phyloP scores from a whole-genome alignment of 495 filamentous ascomycete species.

The Schizothecium vesticola region DNA sequence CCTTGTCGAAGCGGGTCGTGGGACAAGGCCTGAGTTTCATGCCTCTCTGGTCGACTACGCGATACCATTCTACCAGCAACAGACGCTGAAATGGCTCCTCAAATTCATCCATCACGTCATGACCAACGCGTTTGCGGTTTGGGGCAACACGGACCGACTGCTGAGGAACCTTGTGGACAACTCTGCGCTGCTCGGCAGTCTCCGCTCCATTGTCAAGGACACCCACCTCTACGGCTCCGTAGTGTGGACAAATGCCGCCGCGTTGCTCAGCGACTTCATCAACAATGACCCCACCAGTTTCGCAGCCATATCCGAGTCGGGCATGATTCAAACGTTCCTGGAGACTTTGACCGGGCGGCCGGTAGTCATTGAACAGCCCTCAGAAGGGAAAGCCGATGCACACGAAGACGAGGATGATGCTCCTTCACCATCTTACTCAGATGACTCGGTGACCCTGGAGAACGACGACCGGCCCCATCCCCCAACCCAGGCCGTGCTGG shows the following conservation, averaged over 20 bases:
- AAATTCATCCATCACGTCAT: conserved; percentile 96
- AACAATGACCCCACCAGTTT: conserved; percentile 99
- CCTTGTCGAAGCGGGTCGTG: conserved; percentile 57
- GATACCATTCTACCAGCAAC: conserved; percentile 86
- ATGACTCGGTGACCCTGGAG: conserved; percentile 39
- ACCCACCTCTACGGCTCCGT: conserved; percentile 74
- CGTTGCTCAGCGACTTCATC: conserved; percentile 90
- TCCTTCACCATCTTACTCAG: conserved; percentile 31
- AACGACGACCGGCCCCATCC: conserved; percentile 41
- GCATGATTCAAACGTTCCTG: conserved; percentile 76
- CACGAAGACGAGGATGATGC: conserved; percentile 25
- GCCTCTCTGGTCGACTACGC: conserved; percentile 83
- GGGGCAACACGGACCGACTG: conserved; percentile 80
- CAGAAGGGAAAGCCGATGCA: conserved; percentile 26
- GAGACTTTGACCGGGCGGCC: conserved; percentile 65
- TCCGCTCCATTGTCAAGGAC: conserved; percentile 78
- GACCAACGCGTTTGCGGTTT: conserved; percentile 59
- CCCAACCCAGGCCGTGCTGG: conserved; percentile 37
- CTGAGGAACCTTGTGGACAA: conserved; percentile 93
- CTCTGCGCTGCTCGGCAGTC: conserved; percentile 67
- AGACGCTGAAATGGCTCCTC: conserved; percentile 86
- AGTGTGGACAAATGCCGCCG: conserved; percentile 89
- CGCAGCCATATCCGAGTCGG: conserved; percentile 87
- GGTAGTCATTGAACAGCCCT: conserved; percentile 36
- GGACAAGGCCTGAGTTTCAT: conserved; percentile 71